Evolutionary conservation across 116 monocot species (phyloP).

Genomic region (Iris pallida): DNA sequence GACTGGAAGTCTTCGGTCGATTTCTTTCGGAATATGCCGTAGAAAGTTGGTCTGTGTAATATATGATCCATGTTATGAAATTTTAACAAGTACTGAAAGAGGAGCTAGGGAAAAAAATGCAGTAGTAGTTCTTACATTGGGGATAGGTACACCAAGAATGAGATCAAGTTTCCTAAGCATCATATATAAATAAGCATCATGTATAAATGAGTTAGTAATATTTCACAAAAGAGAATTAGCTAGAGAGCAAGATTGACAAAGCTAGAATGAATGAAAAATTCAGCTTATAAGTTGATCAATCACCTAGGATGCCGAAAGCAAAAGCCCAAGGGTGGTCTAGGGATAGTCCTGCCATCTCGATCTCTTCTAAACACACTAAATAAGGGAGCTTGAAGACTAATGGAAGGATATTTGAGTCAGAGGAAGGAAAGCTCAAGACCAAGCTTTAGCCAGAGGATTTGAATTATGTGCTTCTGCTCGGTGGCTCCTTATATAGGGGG

Average conservation of each 20-base stretch:
- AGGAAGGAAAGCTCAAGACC: not conserved
- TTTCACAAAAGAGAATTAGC: not conserved
- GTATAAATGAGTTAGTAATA: not conserved
- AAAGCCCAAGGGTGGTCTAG: constrained; percentile 23
- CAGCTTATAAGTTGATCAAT: not conserved
- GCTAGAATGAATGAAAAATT: no score
- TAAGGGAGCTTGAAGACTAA: no score
- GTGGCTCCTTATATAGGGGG: no score
- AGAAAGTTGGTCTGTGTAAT: constrained; percentile 23
- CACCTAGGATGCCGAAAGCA: constrained; percentile 26
- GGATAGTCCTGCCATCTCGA: constrained; percentile 20
- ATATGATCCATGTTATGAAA: not conserved
- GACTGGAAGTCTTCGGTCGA: constrained; percentile 33
- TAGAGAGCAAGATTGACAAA: not conserved
- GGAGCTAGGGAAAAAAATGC: not conserved
- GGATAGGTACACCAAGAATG: constrained; percentile 36
- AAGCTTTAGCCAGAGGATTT: not conserved
- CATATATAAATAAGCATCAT: not conserved
- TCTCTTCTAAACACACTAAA: not conserved
- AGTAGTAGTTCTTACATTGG: constrained; percentile 27
- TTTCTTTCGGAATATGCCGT: constrained; percentile 19
- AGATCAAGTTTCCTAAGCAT: constrained; percentile 35
- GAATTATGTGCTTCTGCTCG: no score
- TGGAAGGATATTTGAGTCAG: not conserved
- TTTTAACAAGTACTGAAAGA: not conserved